Percentiles rank a stretch among this genome's conserved stretches.
phyloP scores from a whole-genome alignment of 371 early-diverging fungal genomes.

The Rhizopus delemar region DNA sequence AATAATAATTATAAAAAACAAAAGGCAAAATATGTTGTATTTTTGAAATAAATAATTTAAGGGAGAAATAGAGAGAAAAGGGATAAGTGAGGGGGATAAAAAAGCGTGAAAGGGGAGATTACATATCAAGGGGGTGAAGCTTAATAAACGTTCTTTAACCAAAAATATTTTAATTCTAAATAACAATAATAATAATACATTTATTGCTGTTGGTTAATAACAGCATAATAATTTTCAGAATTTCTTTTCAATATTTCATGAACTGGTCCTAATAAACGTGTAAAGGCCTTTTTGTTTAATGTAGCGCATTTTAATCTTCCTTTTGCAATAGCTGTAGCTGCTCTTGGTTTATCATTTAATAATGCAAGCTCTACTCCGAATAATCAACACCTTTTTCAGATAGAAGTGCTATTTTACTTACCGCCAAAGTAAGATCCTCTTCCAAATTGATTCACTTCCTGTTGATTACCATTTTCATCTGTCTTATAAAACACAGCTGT shows the following conservation, averaged over 20 bases:
- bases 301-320: conserved; percentile 91
- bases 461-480: conserved; percentile 73
- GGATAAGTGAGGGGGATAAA: background rate
- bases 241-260: conserved; percentile 87
- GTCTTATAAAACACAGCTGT: conserved; percentile 77
- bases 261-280: conserved; percentile 90
- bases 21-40: conserved; percentile 4
- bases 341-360: conserved; percentile 87
- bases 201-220: conserved; percentile 20
- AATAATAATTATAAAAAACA: conserved; percentile 4
- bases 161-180: background rate
- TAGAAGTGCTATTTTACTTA: conserved; percentile 17
- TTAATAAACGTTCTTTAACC: background rate
- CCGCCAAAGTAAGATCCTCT: conserved; percentile 96
- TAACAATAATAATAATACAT: background rate
- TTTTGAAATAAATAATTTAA: background rate
- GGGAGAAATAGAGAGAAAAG: conserved; percentile 1
- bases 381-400: too few relatives aligned
- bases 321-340: conserved; percentile 85
- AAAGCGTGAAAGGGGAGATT: too few relatives aligned
- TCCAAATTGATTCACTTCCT: conserved; percentile 68
- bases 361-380: conserved; percentile 78
- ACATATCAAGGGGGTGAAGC: too few relatives aligned
- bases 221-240: conserved; percentile 72
- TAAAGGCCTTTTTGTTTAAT: conserved; percentile 89